Conservation (phyloP, 352 stramenopile genomes). For the Hyaloperonospora arabidopsidis region DNA sequence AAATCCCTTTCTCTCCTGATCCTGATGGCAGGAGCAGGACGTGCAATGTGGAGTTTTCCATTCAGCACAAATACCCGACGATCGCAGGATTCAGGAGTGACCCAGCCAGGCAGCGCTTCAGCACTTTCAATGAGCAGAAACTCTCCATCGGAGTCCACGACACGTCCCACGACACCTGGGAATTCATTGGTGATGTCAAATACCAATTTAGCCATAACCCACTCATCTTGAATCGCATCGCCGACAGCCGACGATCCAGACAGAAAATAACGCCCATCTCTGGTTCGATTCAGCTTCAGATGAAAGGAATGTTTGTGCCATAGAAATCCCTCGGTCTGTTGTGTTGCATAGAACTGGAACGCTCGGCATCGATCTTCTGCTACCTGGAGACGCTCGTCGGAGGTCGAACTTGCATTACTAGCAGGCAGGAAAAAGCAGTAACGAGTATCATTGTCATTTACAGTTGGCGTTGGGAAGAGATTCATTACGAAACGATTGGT, state of each 20-base stretch:
- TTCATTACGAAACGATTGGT: too few species aligned
- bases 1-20: constrained; percentile 11
- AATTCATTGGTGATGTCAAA: constrained; percentile 36
- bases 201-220: constrained; percentile 46
- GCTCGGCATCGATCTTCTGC: constrained; percentile 13
- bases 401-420: constrained; percentile 1
- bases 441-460: constrained; percentile 24
- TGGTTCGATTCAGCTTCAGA: constrained; percentile 15
- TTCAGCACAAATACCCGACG: constrained; percentile 39
- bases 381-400: constrained; percentile 4
- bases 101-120: constrained; percentile 56
- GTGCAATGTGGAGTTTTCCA: constrained; percentile 41
- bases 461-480: constrained; percentile 19
- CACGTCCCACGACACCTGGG: constrained; percentile 28
- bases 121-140: constrained; percentile 76
- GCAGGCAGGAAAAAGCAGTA: constrained; percentile 38
- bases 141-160: constrained; percentile 55
- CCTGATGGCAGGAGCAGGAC: constrained; percentile 6
- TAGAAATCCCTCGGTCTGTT: constrained; percentile 37
- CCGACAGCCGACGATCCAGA: constrained; percentile 34
- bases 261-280: constrained; percentile 27
- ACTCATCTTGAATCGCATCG: constrained; percentile 68
- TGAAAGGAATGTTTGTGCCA: constrained; percentile 55
- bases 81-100: constrained; percentile 47
- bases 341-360: constrained; percentile 25